These are phyloP conservation scores for Puccinellia tenuiflora DNA, from an alignment of 176 grass and related monocot genomes.

Conservation along the genomic window DNA sequence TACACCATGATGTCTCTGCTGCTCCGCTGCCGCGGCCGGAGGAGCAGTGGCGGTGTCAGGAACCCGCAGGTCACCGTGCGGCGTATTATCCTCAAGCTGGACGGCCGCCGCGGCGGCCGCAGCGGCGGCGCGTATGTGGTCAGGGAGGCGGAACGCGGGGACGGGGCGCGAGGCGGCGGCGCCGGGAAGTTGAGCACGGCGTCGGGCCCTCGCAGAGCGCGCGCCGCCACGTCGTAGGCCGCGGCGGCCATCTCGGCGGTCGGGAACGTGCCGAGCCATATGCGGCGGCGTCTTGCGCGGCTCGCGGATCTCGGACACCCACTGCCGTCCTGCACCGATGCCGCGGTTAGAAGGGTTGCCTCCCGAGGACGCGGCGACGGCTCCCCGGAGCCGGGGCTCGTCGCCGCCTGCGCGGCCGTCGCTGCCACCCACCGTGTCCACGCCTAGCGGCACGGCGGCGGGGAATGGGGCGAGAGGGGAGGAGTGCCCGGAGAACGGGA, in stretches of 20 bases:
- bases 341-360: constrained; percentile 79
- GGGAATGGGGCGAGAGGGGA: constrained; percentile 25
- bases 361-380: constrained; percentile 46
- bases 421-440: neutral
- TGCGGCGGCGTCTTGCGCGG: constrained; percentile 78
- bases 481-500: neutral
- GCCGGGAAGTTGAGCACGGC: constrained; percentile 80
- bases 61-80: neutral
- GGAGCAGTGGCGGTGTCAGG: neutral
- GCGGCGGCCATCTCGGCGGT: constrained; percentile 82
- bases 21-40: neutral
- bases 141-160: constrained; percentile 60
- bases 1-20: neutral
- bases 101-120: constrained; percentile 41
- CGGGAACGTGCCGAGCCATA: constrained; percentile 95
- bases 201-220: constrained; percentile 65
- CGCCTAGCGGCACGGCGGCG: neutral
- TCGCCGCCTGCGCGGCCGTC: neutral
- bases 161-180: constrained; percentile 35
- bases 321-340: constrained; percentile 81
- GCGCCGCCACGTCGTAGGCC: constrained; percentile 80
- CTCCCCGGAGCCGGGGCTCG: constrained; percentile 52
- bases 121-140: constrained; percentile 61
- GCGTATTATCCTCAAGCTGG: constrained; percentile 20
- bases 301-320: constrained; percentile 98